These are phyloP conservation scores for Emmonsiellopsis sp. DNA, from an alignment of 2,329 filamentous ascomycete species.

Conservation along the genomic window DNA sequence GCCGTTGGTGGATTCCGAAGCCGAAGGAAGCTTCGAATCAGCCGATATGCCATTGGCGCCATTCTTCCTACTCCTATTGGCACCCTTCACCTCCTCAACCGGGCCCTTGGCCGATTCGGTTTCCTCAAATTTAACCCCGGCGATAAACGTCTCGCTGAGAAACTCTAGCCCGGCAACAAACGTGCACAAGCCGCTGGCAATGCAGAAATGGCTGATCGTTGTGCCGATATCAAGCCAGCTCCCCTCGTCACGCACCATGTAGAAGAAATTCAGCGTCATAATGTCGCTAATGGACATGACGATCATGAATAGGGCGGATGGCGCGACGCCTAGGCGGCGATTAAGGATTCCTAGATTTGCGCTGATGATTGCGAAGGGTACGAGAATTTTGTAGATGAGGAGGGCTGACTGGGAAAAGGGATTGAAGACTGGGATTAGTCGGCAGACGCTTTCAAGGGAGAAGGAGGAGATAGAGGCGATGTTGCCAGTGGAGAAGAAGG, in stretches of 20 bases:
- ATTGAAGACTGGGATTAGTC: slow-evolving; percentile 84
- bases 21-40: too few species aligned
- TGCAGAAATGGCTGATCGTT: slow-evolving; percentile 90
- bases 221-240: slow-evolving; percentile 97
- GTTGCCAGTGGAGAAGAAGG: slow-evolving; percentile 95
- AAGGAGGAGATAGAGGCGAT: slow-evolving; percentile 90
- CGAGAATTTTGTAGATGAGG: slow-evolving; percentile 78
- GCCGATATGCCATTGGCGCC: too few species aligned
- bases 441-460: slow-evolving; percentile 78
- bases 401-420: slow-evolving; percentile 86
- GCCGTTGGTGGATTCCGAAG: too few species aligned
- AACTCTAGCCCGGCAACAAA: slow-evolving; percentile 86
- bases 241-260: slow-evolving; percentile 91
- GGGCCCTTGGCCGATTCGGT: not conserved
- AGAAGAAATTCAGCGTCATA: slow-evolving; percentile 93
- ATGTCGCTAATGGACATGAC: slow-evolving; percentile 88
- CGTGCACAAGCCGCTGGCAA: slow-evolving; percentile 78
- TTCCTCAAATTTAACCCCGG: slow-evolving; percentile 56
- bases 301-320: slow-evolving; percentile 84
- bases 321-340: slow-evolving; percentile 69
- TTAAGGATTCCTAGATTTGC: slow-evolving; percentile 93
- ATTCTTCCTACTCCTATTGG: too few species aligned
- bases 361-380: slow-evolving; percentile 86
- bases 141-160: slow-evolving; percentile 72
- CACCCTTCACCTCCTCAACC: not conserved